Conservation (phyloP, 192 early-diverging fungal species). For the Coemansia sp. region DNA sequence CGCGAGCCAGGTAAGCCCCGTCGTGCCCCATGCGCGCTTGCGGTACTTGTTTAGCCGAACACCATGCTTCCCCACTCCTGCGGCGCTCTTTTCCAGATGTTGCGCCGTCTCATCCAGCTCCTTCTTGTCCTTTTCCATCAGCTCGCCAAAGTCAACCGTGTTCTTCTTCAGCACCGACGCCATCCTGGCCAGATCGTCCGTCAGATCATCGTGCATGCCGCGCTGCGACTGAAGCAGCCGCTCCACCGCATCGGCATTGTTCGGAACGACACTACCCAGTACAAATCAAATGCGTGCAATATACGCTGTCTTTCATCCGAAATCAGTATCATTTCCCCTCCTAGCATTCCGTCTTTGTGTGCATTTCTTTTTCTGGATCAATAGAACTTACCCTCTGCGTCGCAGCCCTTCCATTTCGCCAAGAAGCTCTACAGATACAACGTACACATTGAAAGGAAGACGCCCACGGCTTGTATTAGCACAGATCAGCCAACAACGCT, state of each 20-base stretch:
- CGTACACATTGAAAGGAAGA: background rate
- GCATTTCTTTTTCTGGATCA: background rate
- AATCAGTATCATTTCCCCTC: background rate
- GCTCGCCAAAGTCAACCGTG: slow-evolving; percentile 45
- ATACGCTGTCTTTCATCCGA: background rate
- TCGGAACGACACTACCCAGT: slow-evolving; percentile 31
- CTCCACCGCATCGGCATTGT: slow-evolving; percentile 40
- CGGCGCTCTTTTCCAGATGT: slow-evolving; percentile 31
- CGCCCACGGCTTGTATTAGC: background rate
- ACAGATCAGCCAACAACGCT: background rate
- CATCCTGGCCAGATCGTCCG: slow-evolving; percentile 44
- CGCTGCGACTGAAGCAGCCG: slow-evolving; percentile 48
- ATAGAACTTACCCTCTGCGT: slow-evolving; percentile 37
- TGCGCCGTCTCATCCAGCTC: slow-evolving; percentile 37
- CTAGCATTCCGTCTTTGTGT: no score
- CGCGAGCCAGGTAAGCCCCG: slow-evolving; percentile 49
- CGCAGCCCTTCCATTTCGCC: slow-evolving; percentile 45
- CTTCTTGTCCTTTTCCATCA: slow-evolving; percentile 44
- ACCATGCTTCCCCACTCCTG: slow-evolving; percentile 39
- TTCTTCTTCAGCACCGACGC: slow-evolving; percentile 46
- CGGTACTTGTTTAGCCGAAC: slow-evolving; percentile 45
- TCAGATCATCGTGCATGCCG: slow-evolving; percentile 46
- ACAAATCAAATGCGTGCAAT: background rate
- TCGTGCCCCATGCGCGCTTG: slow-evolving; percentile 54
- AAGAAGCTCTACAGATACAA: slow-evolving; percentile 29